A percentile compares a stretch with the other conserved stretches of the same genome.
These are phyloP conservation scores for Taphrina confusa DNA, from an alignment of 1,139 yeast genomes.

Conservation along the genomic window DNA sequence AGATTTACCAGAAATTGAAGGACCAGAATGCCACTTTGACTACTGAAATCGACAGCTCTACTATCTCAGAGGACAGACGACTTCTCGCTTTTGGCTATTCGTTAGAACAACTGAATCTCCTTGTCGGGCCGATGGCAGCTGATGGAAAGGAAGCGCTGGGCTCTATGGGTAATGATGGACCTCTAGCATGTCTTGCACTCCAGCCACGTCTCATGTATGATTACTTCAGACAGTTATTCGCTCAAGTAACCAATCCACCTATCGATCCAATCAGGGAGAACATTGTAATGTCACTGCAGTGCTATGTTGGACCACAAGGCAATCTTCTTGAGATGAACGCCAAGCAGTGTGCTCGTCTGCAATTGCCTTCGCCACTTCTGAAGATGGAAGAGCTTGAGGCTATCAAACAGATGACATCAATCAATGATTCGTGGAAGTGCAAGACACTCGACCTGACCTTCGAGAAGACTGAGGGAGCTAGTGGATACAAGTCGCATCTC, in stretches of 20 bases:
- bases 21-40: slow-evolving; percentile 52
- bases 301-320: slow-evolving; percentile 97
- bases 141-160: slow-evolving; percentile 94
- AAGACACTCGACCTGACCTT: slow-evolving; percentile 87
- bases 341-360: slow-evolving; percentile 83
- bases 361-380: slow-evolving; percentile 79
- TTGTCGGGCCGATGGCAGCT: slow-evolving; percentile 90
- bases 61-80: slow-evolving; percentile 63
- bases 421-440: slow-evolving; percentile 84
- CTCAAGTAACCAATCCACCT: slow-evolving; percentile 98
- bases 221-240: slow-evolving; percentile 93
- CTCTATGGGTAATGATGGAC: slow-evolving; percentile 97
- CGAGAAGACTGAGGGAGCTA: slow-evolving; percentile 73
- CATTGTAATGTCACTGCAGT: slow-evolving; percentile 94
- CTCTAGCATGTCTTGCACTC: slow-evolving; percentile 92
- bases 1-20: slow-evolving; percentile 62
- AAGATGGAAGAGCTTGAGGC: slow-evolving; percentile 73
- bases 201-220: slow-evolving; percentile 90
- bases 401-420: slow-evolving; percentile 65
- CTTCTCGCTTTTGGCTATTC: slow-evolving; percentile 88
- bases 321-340: slow-evolving; percentile 90
- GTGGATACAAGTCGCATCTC: slow-evolving; percentile 80
- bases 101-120: slow-evolving; percentile 79
- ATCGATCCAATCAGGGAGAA: slow-evolving; percentile 97
- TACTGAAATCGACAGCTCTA: slow-evolving; percentile 42